These are phyloP conservation scores for Kwoniella botswanensis DNA, from an alignment of 768 basidiomycete genomes.

Conservation along the genomic window DNA sequence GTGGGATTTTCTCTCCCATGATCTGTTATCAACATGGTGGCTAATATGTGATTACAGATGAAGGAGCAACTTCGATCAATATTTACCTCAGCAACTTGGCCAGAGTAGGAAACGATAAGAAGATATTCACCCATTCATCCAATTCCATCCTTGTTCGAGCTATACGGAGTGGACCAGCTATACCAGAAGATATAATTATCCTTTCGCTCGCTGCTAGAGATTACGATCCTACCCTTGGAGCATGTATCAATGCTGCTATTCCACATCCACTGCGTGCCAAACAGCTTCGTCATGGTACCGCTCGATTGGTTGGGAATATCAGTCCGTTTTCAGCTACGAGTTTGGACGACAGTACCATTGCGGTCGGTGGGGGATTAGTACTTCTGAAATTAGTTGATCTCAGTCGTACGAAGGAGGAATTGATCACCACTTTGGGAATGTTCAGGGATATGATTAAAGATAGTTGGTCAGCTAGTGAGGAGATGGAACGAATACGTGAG, in stretches of 20 bases:
- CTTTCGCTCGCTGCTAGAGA: constrained; percentile 44
- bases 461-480: constrained; percentile 92
- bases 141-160: constrained; percentile 54
- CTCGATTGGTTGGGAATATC: constrained; percentile 40
- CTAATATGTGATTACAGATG: constrained; percentile 34
- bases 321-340: constrained; percentile 42
- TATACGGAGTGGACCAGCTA: constrained; percentile 46
- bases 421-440: constrained; percentile 73
- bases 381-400: constrained; percentile 75
- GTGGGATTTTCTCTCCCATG: constrained; percentile 9
- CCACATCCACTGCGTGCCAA: constrained; percentile 41
- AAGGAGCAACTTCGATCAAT: constrained; percentile 56
- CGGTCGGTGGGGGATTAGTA: constrained; percentile 79
- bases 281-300: constrained; percentile 37
- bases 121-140: constrained; percentile 38
- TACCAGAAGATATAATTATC: constrained; percentile 52
- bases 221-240: constrained; percentile 12
- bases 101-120: constrained; percentile 37
- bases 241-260: constrained; percentile 43
- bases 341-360: constrained; percentile 78
- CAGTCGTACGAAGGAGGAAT: constrained; percentile 76
- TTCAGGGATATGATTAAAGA: constrained; percentile 77
- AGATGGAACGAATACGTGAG: constrained; percentile 86
- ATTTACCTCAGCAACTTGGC: constrained; percentile 51
- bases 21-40: not conserved